Evolutionary conservation across 257 asterid genomes (phyloP).

Genomic region (Paraleonurus japonicus): DNA sequence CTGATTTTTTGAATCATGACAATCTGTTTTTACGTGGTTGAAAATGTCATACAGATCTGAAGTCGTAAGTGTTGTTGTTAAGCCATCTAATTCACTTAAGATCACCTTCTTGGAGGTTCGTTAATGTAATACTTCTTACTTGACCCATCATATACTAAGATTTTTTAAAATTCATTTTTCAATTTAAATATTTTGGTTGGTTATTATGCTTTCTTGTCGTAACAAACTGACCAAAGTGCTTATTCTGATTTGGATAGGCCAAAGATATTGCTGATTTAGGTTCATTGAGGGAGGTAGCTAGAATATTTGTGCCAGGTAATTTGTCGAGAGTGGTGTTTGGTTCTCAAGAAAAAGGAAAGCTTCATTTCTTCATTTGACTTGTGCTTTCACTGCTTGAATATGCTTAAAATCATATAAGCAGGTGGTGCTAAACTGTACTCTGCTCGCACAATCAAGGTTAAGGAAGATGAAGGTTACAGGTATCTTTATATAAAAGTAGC

Average conservation of each 20-base stretch:
- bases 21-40: conserved; percentile 25
- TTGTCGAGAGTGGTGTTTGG: conserved; percentile 1
- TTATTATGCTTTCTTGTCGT: conserved; percentile 1
- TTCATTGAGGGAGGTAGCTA: conserved; percentile 81
- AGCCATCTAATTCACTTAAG: conserved; percentile 83
- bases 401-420: conserved; percentile 30
- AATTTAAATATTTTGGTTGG: neutral
- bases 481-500: conserved; percentile 20
- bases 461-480: conserved; percentile 91
- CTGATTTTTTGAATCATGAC: conserved; percentile 9
- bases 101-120: conserved; percentile 95
- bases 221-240: conserved; percentile 19
- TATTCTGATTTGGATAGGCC: conserved; percentile 59
- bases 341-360: conserved; percentile 18
- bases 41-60: conserved; percentile 68
- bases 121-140: conserved; percentile 30
- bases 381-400: neutral
- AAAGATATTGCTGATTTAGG: conserved; percentile 86
- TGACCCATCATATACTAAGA: conserved; percentile 19
- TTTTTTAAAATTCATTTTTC: neutral
- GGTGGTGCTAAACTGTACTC: conserved; percentile 74
- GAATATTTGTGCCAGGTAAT: conserved; percentile 88
- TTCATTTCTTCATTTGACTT: neutral
- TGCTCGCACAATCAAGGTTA: conserved; percentile 74
- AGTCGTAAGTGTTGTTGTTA: conserved; percentile 77